Evolutionary conservation across 108 stramenopile genomes (phyloP), one percentile per base, ranked within the genome.

Genomic region (Nitzschia inconspicua): DNA sequence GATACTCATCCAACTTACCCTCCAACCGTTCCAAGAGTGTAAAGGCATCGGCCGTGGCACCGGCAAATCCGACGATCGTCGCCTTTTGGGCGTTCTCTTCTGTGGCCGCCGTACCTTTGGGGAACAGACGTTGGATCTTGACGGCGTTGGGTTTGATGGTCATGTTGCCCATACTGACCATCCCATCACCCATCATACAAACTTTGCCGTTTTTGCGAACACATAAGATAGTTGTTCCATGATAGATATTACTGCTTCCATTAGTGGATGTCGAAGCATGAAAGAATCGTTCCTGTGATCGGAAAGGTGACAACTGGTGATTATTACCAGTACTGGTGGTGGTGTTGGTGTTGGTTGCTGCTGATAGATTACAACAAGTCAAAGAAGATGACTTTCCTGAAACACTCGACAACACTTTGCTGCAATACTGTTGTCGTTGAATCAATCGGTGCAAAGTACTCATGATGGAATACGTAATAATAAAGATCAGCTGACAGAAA

Each of bases 141-240:
- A 71, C 79, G 2, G 95, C 97, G 58, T 97, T 97, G 25, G 94
- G 91, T 75, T 99, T 99, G 47, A 98, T 94, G 31, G 63, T 74
- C 78, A 79, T 79, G 57, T 61, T 75, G 16, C 98, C 97, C 85
- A 92, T 90, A 53, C 86, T 87, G 44, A 99, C 96, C 87, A 97
- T 96, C 23, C 98, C 98, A 66, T 99, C 98, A n/a, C 97, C 98
- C 80, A 97, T 96, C 94, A 99, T 95, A 51, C 95, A 97, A 47
- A 99, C 93, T 41, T 94, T 88, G 28, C 96, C 98, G 49, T 94
- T 85, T 53, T 95, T 94, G 10, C 96, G 93, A 23, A 98, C 97
- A 63, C 95, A 97, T 6, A 98, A 69, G 57, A 98, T 98, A 30
- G 97, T 96, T 0, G 75, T 88, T 3, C 72, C 76, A 43, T 70